phyloP scores from a whole-genome alignment of 140 eudicot genomes.

The Stevia rebaudiana region DNA sequence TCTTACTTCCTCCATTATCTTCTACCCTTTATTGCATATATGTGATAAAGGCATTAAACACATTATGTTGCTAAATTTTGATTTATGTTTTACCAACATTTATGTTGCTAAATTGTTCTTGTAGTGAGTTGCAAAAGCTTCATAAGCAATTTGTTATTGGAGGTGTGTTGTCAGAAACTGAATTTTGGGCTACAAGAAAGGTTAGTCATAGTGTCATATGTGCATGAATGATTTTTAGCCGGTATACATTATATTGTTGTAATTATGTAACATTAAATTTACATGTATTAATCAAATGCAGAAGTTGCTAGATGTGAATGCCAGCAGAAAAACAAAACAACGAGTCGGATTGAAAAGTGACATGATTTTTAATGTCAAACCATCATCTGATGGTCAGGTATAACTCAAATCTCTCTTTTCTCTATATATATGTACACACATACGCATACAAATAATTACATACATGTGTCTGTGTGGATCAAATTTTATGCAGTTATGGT shows the following conservation, averaged over 20 bases:
- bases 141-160: constrained; percentile 85
- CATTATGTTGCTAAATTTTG: neutral
- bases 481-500: neutral
- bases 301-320: constrained; percentile 74
- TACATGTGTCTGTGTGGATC: neutral
- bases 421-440: neutral
- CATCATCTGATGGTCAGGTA: constrained; percentile 98
- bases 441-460: neutral
- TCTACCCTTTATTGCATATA: neutral
- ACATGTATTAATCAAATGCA: constrained; percentile 45
- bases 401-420: neutral
- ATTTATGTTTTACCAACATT: neutral
- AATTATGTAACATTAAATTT: constrained; percentile 23
- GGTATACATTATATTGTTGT: constrained; percentile 13
- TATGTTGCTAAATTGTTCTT: constrained; percentile 18
- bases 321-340: constrained; percentile 50
- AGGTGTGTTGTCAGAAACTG: constrained; percentile 65
- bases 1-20: neutral
- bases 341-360: constrained; percentile 83
- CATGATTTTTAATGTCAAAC: constrained; percentile 70
- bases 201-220: constrained; percentile 29
- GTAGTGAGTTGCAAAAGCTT: constrained; percentile 85
- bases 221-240: constrained; percentile 2
- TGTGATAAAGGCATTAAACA: neutral
- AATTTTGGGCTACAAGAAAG: constrained; percentile 98